phyloP scores from a whole-genome alignment of 108 stramenopile genomes.

The Seminavis robusta region DNA sequence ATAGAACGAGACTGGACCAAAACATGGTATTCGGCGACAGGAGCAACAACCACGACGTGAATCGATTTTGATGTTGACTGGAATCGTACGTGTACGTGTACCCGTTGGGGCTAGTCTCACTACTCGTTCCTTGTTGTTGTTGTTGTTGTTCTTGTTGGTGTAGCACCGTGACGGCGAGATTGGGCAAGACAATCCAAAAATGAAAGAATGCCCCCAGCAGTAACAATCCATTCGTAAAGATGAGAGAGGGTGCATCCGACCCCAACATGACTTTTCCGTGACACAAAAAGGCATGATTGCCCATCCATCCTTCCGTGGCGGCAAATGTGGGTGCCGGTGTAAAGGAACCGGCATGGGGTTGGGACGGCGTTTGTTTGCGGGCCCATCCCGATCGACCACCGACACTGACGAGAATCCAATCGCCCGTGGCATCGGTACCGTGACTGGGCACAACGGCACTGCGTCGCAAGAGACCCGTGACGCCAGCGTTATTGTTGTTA shows the following conservation, averaged over 20 bases:
- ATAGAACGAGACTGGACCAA: constrained; percentile 32
- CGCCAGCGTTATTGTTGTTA: constrained; percentile 19
- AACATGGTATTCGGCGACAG: constrained; percentile 6
- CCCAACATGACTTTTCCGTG: constrained; percentile 85
- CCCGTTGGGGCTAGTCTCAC: constrained; percentile 12
- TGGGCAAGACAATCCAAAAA: constrained; percentile 48
- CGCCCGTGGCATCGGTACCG: constrained; percentile 71
- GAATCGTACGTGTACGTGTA: too few species aligned
- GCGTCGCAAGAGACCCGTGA: constrained; percentile 73
- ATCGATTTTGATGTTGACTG: too few species aligned
- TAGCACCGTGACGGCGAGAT: constrained; percentile 8
- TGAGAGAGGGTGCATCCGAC: constrained; percentile 69
- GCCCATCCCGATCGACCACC: constrained; percentile 88
- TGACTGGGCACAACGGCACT: constrained; percentile 79
- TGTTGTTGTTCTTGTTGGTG: background rate
- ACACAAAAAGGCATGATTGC: constrained; percentile 82
- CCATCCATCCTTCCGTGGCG: constrained; percentile 84
- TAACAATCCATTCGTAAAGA: constrained; percentile 72
- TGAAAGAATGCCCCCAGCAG: constrained; percentile 34
- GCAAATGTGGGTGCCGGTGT: constrained; percentile 47
- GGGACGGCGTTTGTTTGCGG: constrained; percentile 28
- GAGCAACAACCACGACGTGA: background rate
- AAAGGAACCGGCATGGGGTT: constrained; percentile 29
- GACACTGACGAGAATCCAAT: constrained; percentile 81
- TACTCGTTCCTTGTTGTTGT: background rate